Base-by-base conservation (phyloP, 1,284 basidiomycete genomes). In the Moniliophthora roreri region DNA sequence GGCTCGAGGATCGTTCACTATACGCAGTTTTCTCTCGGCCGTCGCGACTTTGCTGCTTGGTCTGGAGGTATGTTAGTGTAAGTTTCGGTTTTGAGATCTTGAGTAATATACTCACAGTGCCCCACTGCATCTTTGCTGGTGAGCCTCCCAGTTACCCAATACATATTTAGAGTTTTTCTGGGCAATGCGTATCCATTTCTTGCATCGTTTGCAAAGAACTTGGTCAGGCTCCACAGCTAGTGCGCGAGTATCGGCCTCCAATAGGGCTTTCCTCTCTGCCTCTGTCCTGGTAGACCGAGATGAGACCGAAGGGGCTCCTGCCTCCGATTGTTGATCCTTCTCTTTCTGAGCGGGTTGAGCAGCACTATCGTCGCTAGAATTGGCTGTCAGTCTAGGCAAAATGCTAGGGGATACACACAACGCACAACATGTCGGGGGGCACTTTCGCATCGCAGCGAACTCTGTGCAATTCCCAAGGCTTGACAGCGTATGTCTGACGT, bases 1-100 rank as follows among this genome's bases (percentile, higher is more conserved):
- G 36, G 75, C 82, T 57, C 82, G 79, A 16, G 76, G 60, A 62
- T 88, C 85, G 56, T 85, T 87, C 28, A 85, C 72, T 53, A 87
- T 66, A 50, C 70, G 67, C 38, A 86, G 64, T 67, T 80, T 83
- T 52, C 85, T 73, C 58, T 84, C 79, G 13, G 82, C 77, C 9
- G 78, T 76, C 9, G 82, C 78, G 26, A 85, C 78, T 41, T 80
- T 76, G 50, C 74, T 77, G 54, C 75, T 77, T 3, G 81, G 82
- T 48, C 80, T 81, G 50, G 58, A 48, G 10, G 18, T 16, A 40
- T 37, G 37, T 49, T 40, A 52, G 23, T 6, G 41, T 16, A 52
- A 44, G 46, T 5, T 15, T 23, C 7, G 45, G 8, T 8, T 11
- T 32, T 44, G 59, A 48, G 39, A 57, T 20, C 23, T 20, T 53